Base-by-base conservation (phyloP, 768 basidiomycete genomes). In the Podaxis sp. region DNA sequence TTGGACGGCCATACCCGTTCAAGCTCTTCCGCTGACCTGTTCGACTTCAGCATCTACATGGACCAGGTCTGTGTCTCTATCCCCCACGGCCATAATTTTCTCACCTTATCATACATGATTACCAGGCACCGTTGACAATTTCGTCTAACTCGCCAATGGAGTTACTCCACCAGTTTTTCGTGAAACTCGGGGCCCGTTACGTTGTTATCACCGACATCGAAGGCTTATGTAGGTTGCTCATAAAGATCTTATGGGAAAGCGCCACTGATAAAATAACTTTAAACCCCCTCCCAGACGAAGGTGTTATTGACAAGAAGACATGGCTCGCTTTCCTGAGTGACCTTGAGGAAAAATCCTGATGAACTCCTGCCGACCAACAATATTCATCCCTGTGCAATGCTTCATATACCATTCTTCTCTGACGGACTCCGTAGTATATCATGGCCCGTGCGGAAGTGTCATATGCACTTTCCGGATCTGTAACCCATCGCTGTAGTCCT, bases 121-220 rank as follows among this genome's bases (percentile, higher is more conserved):
- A 22, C 29, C 13, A 94, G 90, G 94, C 96, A 1, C 97, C 97
- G 0, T 78, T 98, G 60, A 91, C 89, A 0, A 84, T 98, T 41
- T 87, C 88, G 62, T 85, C 84, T 0, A 88, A 95, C 68, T 89
- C 93, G 1, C 93, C 97, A 0, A 80, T 98, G 71, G 93, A 97
- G 73, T 83, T 98, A 54, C 82, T 98, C 0, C 96, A 98, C 70
- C 93, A 93, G 71, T 85, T 96, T 70, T 98, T 98, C 69, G 89
- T 88, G 63, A 98, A 98, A 73, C 84, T 98, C 19, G 97, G 97
- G 0, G 92, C 94, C 11, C 84, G 93, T 66, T 95, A 96, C 69
- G 85, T 98, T 22, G 80, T 98, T 27, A 86, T 97, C 5, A 89
- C 85, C 1, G 92, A 97, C 71, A 76, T 83, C 1, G 86, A 93